Percentiles rank a stretch among this genome's conserved stretches.
These are phyloP conservation scores for Rhodotorula taiwanensis DNA, from an alignment of 768 basidiomycete genomes.

Conservation along the genomic window DNA sequence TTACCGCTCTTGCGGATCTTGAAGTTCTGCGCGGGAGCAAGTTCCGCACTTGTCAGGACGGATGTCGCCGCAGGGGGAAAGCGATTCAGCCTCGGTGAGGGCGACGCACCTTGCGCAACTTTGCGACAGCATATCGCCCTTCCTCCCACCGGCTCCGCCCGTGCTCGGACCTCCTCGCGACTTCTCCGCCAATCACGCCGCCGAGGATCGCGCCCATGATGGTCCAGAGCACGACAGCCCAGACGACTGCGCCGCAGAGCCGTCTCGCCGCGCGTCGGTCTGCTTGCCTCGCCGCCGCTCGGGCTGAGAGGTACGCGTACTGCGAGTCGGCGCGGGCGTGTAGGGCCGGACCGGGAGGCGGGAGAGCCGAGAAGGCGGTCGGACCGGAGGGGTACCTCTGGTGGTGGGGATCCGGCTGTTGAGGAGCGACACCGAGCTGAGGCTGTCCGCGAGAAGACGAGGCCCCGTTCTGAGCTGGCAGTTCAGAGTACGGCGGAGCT, in stretches of 20 bases:
- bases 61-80: no score
- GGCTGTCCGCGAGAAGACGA: neutral
- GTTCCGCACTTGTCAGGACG: no score
- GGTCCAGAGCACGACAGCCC: neutral
- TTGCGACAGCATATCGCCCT: neutral
- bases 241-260: constrained; percentile 10
- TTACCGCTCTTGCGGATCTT: no score
- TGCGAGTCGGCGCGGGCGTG: neutral
- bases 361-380: constrained; percentile 18
- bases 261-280: constrained; percentile 15
- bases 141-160: neutral
- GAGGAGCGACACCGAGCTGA: no score
- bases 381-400: constrained; percentile 24
- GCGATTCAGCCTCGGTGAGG: no score
- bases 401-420: no score
- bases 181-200: constrained; percentile 11
- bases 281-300: neutral
- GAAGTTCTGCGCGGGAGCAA: no score
- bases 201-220: neutral
- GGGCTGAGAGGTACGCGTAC: neutral
- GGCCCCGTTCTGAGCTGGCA: neutral
- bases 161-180: neutral
- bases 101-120: neutral
- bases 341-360: neutral
- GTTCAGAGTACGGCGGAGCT: neutral